phyloP scores from a whole-genome alignment of 2,329 filamentous ascomycete species.

The Talaromyces albobiverticillius region DNA sequence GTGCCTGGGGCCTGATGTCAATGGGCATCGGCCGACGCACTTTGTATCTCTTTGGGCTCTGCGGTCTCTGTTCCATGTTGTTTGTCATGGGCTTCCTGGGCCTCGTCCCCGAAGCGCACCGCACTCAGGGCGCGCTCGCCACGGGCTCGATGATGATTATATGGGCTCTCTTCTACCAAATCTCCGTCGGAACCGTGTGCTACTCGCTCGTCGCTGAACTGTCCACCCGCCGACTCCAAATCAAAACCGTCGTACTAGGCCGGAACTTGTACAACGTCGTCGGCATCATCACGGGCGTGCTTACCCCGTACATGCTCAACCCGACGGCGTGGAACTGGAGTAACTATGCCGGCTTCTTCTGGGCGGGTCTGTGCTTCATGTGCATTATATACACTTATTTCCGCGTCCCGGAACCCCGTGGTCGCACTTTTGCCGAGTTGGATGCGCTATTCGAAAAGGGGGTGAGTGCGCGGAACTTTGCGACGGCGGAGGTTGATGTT shows the following conservation, averaged over 20 bases:
- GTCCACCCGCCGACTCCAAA: constrained; percentile 76
- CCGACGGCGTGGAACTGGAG: constrained; percentile 82
- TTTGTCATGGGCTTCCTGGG: constrained; percentile 82
- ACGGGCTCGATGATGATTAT: constrained; percentile 82
- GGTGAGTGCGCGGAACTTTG: constrained; percentile 71
- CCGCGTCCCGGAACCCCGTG: constrained; percentile 74
- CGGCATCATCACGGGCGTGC: constrained; percentile 73
- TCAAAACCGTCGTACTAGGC: constrained; percentile 87
- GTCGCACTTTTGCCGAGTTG: constrained; percentile 80
- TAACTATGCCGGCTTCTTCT: constrained; percentile 86
- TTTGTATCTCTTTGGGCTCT: constrained; percentile 73
- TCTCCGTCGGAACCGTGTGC: constrained; percentile 83
- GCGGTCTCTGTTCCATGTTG: constrained; percentile 71
- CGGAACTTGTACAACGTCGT: constrained; percentile 79
- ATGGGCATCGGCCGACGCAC: constrained; percentile 70
- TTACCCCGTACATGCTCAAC: constrained; percentile 93
- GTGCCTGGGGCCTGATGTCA: constrained; percentile 77
- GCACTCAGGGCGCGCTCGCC: constrained; percentile 63
- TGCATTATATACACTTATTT: constrained; percentile 82
- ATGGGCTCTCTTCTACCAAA: constrained; percentile 80
- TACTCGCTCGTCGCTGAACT: constrained; percentile 86
- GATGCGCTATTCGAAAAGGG: constrained; percentile 78
- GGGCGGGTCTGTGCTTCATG: constrained; percentile 75
- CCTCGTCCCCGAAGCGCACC: constrained; percentile 62
- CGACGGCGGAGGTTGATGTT: constrained; percentile 54